Evolutionary conservation across 2,329 filamentous ascomycete species (phyloP).

Genomic region (Dactylellina parvicollis): DNA sequence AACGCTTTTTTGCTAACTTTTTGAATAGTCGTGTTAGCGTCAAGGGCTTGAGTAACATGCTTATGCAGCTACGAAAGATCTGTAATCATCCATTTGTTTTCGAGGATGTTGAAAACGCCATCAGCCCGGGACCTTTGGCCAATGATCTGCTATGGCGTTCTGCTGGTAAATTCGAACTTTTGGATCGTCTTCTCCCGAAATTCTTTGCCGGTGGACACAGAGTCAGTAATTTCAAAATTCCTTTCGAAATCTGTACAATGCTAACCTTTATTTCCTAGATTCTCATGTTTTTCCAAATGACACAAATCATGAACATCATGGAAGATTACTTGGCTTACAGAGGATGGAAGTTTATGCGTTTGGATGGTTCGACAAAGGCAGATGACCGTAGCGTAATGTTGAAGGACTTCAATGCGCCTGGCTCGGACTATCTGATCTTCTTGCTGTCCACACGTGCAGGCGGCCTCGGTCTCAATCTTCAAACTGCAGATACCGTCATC

Average conservation of each 20-base stretch:
- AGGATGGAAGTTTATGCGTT: conserved; percentile 83
- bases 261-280: conserved; percentile 61
- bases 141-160: conserved; percentile 97
- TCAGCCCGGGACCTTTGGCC: conserved; percentile 87
- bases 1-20: conserved; percentile 4
- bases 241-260: background rate
- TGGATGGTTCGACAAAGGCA: conserved; percentile 96
- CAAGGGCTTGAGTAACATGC: conserved; percentile 93
- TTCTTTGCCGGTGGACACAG: conserved; percentile 91
- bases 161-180: conserved; percentile 93
- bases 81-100: conserved; percentile 99
- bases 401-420: conserved; percentile 85
- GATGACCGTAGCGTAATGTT: conserved; percentile 94
- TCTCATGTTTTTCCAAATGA: conserved; percentile 99
- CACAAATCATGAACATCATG: conserved; percentile 99
- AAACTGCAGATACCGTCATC: conserved; percentile 98
- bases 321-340: conserved; percentile 92
- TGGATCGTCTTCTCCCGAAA: conserved; percentile 92
- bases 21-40: conserved; percentile 54
- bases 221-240: conserved; percentile 60
- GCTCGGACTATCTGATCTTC: conserved; percentile 97
- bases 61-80: conserved; percentile 98
- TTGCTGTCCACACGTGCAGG: conserved; percentile 97
- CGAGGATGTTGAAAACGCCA: conserved; percentile 95
- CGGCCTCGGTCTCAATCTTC: conserved; percentile 95